Percentiles rank a stretch among this genome's conserved stretches.
Evolutionary conservation across 106 monocot genomes (phyloP).

Genomic region (Ottelia alismoides): DNA sequence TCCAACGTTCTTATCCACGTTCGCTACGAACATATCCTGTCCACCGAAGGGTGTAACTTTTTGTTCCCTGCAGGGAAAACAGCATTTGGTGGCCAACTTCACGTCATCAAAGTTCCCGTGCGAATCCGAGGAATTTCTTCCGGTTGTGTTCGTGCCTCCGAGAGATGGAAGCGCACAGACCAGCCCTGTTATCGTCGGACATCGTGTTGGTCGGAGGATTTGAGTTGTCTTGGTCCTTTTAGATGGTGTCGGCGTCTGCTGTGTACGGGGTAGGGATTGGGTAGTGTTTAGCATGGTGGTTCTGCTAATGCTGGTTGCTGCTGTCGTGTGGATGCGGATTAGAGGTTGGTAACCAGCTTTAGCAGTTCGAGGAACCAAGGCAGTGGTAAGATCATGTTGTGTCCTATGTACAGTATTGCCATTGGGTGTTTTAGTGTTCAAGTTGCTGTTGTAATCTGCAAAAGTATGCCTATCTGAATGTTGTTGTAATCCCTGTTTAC

Average conservation of each 20-base stretch:
- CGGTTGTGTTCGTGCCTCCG: constrained; percentile 27
- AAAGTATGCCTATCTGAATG: no score
- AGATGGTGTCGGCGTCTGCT: not conserved
- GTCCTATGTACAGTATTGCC: no score
- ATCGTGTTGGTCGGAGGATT: no score
- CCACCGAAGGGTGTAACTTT: constrained; percentile 1
- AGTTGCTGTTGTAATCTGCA: no score
- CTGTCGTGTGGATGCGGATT: not conserved
- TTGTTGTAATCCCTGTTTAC: no score
- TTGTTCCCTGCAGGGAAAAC: constrained; percentile 22
- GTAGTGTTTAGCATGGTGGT: not conserved
- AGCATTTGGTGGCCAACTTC: constrained; percentile 26
- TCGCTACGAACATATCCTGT: constrained; percentile 14
- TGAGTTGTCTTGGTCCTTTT: not conserved
- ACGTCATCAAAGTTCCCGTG: constrained; percentile 17
- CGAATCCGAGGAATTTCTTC: constrained; percentile 28
- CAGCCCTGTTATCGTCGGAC: not conserved
- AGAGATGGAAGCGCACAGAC: constrained; percentile 2
- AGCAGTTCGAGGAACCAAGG: not conserved
- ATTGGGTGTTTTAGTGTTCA: no score
- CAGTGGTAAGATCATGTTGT: no score
- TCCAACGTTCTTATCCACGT: not conserved
- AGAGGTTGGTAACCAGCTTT: not conserved
- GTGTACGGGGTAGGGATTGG: not conserved
- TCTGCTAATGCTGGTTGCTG: constrained; percentile 1